Conservation (phyloP, 2,329 filamentous ascomycete species). For the Fusarium citri region DNA sequence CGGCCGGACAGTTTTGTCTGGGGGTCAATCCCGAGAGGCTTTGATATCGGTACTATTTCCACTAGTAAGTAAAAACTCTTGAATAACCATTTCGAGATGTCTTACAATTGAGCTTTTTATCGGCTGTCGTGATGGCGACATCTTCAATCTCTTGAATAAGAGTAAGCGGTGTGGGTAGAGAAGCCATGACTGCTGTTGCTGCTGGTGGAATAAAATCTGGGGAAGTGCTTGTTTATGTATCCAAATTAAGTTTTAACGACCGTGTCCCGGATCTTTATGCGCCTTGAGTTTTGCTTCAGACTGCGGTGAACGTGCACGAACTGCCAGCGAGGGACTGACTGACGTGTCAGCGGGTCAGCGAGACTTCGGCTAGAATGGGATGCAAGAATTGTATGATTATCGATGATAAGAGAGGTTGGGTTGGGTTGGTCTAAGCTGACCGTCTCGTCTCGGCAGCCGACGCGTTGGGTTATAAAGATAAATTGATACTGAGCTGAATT, state of each 20-base stretch:
- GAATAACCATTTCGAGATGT: no score
- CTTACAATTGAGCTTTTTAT: conserved; percentile 1
- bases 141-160: conserved; percentile 5
- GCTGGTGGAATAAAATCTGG: neutral
- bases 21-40: neutral
- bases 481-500: neutral
- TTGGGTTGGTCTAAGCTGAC: neutral
- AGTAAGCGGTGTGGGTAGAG: conserved; percentile 3
- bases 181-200: neutral
- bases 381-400: neutral
- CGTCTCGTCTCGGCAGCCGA: neutral
- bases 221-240: neutral
- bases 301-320: neutral
- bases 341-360: conserved; percentile 5
- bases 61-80: neutral
- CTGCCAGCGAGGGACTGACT: neutral
- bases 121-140: neutral
- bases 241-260: neutral
- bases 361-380: neutral
- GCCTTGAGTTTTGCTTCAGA: neutral
- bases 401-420: neutral
- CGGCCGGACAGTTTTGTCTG: neutral
- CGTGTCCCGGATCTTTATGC: neutral
- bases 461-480: neutral
- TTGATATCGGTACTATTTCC: neutral